phyloP scores from a whole-genome alignment of 352 stramenopile species.

The Lagenidium giganteum region DNA sequence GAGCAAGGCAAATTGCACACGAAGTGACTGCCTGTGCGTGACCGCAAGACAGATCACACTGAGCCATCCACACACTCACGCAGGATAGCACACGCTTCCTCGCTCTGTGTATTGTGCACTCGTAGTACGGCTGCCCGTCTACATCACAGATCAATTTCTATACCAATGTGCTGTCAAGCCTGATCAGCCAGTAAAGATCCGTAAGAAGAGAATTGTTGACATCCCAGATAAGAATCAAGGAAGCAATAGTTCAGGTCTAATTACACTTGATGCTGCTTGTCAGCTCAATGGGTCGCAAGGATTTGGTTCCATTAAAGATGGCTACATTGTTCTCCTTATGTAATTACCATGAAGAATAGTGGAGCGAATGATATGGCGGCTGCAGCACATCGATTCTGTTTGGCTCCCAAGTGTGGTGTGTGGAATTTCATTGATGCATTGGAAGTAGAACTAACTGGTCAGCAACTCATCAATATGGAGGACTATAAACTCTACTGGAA shows the following conservation, averaged over 20 bases:
- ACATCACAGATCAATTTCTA: too few relatives aligned
- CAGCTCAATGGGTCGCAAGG: conserved; percentile 7
- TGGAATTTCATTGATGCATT: conserved; percentile 26
- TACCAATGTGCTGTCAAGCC: too few relatives aligned
- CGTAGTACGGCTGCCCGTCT: too few relatives aligned
- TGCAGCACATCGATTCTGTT: conserved; percentile 16
- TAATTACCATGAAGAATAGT: conserved; percentile 8
- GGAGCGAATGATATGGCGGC: not conserved
- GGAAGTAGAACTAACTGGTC: conserved; percentile 17
- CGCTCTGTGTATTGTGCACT: too few relatives aligned
- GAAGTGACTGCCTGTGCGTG: too few relatives aligned
- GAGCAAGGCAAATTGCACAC: too few relatives aligned
- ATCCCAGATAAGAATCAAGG: conserved; percentile 15
- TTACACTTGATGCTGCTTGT: conserved; percentile 4
- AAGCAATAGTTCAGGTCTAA: conserved; percentile 3
- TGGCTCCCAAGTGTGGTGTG: conserved; percentile 18
- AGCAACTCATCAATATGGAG: conserved; percentile 11
- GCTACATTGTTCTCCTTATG: conserved; percentile 10
- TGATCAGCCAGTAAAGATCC: too few relatives aligned
- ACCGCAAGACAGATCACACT: too few relatives aligned
- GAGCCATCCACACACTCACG: too few relatives aligned
- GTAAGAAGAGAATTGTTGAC: too few relatives aligned
- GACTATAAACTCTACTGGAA: conserved; percentile 22
- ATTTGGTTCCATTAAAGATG: conserved; percentile 8
- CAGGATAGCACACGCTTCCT: too few relatives aligned